Conservation (phyloP, 169 alveolate species). For the Babesia ovis region DNA sequence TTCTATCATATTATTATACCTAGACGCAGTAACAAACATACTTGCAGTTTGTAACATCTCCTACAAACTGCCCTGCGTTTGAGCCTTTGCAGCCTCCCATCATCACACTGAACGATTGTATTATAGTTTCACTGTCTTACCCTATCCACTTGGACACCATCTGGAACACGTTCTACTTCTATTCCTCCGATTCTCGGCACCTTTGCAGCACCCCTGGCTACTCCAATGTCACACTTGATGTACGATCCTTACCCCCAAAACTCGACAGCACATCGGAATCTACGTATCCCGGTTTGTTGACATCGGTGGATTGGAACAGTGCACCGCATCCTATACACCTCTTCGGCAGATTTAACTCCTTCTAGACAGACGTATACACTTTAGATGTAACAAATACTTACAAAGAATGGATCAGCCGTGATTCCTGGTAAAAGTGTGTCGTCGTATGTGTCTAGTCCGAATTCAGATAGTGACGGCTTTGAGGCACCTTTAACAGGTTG, state of each 20-base stretch:
- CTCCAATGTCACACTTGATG: not conserved
- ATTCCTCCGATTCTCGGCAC: constrained; percentile 74
- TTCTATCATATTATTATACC: constrained; percentile 7
- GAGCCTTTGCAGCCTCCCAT: constrained; percentile 53
- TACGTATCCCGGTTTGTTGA: constrained; percentile 73
- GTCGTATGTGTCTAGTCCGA: constrained; percentile 32
- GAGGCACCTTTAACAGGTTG: no score
- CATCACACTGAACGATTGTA: constrained; percentile 42
- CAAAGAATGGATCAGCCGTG: constrained; percentile 62
- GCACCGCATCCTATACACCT: constrained; percentile 79
- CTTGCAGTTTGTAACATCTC: constrained; percentile 76
- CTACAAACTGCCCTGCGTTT: constrained; percentile 72
- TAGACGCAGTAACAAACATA: not conserved
- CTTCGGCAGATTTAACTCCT: constrained; percentile 56
- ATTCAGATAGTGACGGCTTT: constrained; percentile 45
- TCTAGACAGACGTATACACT: constrained; percentile 9
- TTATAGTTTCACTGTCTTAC: not conserved
- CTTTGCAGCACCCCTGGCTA: constrained; percentile 58
- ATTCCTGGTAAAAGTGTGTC: constrained; percentile 62
- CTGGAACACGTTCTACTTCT: constrained; percentile 74
- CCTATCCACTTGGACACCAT: constrained; percentile 74
- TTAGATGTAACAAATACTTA: not conserved
- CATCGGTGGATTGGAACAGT: constrained; percentile 68
- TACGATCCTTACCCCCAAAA: constrained; percentile 41
- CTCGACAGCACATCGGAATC: constrained; percentile 59